Evolutionary conservation across 202 grass and related monocot genomes (phyloP).

Genomic region (Cymbopogon flexuosus): DNA sequence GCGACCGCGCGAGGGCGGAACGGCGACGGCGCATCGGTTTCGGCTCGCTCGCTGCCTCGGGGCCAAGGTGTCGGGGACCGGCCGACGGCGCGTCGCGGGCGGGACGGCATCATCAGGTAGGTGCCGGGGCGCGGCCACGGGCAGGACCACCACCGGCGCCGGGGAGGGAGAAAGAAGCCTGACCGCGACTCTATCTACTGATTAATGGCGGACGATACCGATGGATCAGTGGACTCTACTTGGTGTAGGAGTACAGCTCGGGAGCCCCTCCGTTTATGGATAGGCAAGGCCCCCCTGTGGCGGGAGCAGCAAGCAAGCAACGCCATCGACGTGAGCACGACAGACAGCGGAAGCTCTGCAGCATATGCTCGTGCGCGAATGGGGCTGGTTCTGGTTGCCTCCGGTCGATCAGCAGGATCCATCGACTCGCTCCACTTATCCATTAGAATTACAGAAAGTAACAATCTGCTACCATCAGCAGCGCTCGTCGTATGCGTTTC

Average conservation of each 20-base stretch:
- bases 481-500: not conserved
- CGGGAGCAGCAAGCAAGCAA: not conserved
- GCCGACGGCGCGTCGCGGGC: too few relatives aligned
- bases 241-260: not conserved
- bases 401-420: not conserved
- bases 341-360: not conserved
- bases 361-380: not conserved
- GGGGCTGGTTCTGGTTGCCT: not conserved
- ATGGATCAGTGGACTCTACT: not conserved
- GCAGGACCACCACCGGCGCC: not conserved
- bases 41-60: too few relatives aligned
- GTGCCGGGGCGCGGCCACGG: conserved; percentile 14
- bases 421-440: not conserved
- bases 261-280: not conserved
- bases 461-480: not conserved
- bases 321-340: not conserved
- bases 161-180: not conserved
- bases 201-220: not conserved
- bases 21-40: conserved; percentile 18
- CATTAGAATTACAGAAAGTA: not conserved
- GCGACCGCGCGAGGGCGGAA: not conserved
- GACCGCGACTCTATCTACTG: too few relatives aligned
- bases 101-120: conserved; percentile 10
- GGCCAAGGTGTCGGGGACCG: too few relatives aligned
- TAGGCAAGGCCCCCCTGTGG: not conserved